These are phyloP conservation scores for Metschnikowia kunwiensis DNA, from an alignment of 805 yeast genomes.

Conservation along the genomic window DNA sequence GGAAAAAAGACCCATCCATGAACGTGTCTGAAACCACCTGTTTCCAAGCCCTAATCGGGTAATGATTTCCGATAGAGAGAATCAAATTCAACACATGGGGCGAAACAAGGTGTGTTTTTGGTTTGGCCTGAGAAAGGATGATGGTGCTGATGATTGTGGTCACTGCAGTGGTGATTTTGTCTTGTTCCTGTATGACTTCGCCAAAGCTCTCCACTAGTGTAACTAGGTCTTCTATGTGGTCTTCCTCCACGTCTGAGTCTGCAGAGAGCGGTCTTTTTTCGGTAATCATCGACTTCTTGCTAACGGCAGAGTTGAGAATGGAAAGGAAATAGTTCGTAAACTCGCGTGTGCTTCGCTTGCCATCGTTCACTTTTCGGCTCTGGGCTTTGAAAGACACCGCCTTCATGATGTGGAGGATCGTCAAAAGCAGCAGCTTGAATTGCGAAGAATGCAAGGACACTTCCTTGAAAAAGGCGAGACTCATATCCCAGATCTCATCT, in stretches of 20 bases:
- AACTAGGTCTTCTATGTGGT: slow-evolving; percentile 26
- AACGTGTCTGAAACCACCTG: slow-evolving; percentile 59
- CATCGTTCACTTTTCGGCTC: slow-evolving; percentile 59
- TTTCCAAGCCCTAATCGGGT: slow-evolving; percentile 58
- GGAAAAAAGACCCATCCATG: slow-evolving; percentile 58
- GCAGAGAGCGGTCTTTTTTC: background rate
- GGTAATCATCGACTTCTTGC: slow-evolving; percentile 5
- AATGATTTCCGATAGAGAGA: slow-evolving; percentile 31
- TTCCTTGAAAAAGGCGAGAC: slow-evolving; percentile 59
- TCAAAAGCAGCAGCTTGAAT: slow-evolving; percentile 51
- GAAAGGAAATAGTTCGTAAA: slow-evolving; percentile 38
- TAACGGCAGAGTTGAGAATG: slow-evolving; percentile 21
- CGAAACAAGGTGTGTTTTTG: slow-evolving; percentile 39
- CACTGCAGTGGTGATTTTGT: slow-evolving; percentile 51
- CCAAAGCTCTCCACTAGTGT: slow-evolving; percentile 26
- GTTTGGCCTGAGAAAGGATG: slow-evolving; percentile 51
- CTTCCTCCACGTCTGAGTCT: slow-evolving; percentile 2
- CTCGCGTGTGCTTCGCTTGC: slow-evolving; percentile 58
- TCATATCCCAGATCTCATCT: slow-evolving; percentile 71
- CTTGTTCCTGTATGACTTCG: slow-evolving; percentile 44
- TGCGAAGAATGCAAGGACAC: slow-evolving; percentile 44
- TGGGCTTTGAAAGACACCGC: slow-evolving; percentile 54
- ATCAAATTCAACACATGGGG: slow-evolving; percentile 45
- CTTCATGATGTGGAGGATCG: slow-evolving; percentile 50
- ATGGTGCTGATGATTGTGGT: slow-evolving; percentile 52